phyloP scores from a whole-genome alignment of 305 asterid species.

The Fraxinus xanthoxyloides region DNA sequence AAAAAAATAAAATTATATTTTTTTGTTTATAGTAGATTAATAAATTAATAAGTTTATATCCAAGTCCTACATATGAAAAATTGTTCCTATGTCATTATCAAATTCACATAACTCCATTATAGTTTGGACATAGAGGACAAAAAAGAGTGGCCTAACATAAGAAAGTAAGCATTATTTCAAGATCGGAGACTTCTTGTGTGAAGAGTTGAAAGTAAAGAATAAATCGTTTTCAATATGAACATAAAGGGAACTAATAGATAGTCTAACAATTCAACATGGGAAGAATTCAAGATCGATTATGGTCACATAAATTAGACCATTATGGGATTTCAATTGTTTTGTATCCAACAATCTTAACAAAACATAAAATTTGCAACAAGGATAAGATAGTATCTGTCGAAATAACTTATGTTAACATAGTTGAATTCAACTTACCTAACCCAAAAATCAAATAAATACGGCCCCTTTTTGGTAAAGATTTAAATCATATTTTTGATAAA shows the following conservation, averaged over 20 bases:
- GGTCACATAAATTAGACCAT: too few relatives aligned
- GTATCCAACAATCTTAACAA: background rate
- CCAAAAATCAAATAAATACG: too few relatives aligned
- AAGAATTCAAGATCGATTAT: background rate
- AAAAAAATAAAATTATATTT: too few relatives aligned
- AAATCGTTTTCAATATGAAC: background rate
- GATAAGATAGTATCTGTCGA: too few relatives aligned
- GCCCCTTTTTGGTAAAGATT: too few relatives aligned
- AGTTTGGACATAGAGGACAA: constrained; percentile 25
- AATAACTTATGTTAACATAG: too few relatives aligned
- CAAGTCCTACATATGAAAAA: too few relatives aligned
- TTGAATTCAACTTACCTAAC: too few relatives aligned
- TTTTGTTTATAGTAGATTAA: too few relatives aligned
- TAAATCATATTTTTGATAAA: too few relatives aligned
- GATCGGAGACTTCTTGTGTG: background rate
- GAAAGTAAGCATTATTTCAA: background rate
- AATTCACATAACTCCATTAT: constrained; percentile 20
- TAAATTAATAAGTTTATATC: too few relatives aligned
- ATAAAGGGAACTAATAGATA: background rate
- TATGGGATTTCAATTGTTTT: background rate
- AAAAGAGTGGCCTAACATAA: background rate
- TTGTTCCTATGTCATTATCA: constrained; percentile 13
- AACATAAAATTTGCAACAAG: background rate
- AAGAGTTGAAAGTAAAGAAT: background rate
- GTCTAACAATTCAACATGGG: constrained; percentile 3